Percentiles rank a stretch among this genome's conserved stretches.
Conservation (phyloP, 1,139 yeast species). For the Kurtzmaniella quercitrusa region DNA sequence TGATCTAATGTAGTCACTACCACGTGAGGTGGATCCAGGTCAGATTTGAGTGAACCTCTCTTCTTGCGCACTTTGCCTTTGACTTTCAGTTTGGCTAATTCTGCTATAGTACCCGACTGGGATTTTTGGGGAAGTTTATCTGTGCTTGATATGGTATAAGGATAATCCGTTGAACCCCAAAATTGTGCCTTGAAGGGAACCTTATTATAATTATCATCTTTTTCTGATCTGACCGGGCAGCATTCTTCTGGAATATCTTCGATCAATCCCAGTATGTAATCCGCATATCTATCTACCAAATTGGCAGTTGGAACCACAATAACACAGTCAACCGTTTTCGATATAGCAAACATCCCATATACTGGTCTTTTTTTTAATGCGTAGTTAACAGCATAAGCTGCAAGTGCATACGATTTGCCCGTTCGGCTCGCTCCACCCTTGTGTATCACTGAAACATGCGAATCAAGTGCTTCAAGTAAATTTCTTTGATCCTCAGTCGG, state of each 20-base stretch:
- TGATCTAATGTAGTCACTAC: not conserved
- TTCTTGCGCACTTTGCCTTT: not conserved
- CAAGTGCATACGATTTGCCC: slow-evolving; percentile 25
- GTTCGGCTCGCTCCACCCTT: slow-evolving; percentile 12
- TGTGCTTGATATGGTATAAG: not conserved
- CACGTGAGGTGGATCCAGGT: not conserved
- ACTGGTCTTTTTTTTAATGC: slow-evolving; percentile 19
- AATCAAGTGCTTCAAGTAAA: slow-evolving; percentile 17
- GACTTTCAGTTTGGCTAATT: not conserved
- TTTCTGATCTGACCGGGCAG: slow-evolving; percentile 18
- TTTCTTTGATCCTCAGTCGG: slow-evolving; percentile 25
- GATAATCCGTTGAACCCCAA: not conserved
- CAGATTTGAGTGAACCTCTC: not conserved
- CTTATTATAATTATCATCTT: slow-evolving; percentile 14
- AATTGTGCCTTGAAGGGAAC: slow-evolving; percentile 21
- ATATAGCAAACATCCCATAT: slow-evolving; percentile 12
- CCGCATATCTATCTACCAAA: slow-evolving; percentile 18
- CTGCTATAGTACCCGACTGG: not conserved
- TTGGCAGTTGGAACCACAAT: slow-evolving; percentile 28
- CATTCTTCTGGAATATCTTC: slow-evolving; percentile 20
- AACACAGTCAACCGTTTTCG: slow-evolving; percentile 16
- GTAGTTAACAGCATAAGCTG: slow-evolving; percentile 21
- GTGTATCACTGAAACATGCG: slow-evolving; percentile 17
- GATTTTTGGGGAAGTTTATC: not conserved
- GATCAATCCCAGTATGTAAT: slow-evolving; percentile 12